phyloP scores from a whole-genome alignment of 768 basidiomycete genomes.

The Psilocybe cyanescens region DNA sequence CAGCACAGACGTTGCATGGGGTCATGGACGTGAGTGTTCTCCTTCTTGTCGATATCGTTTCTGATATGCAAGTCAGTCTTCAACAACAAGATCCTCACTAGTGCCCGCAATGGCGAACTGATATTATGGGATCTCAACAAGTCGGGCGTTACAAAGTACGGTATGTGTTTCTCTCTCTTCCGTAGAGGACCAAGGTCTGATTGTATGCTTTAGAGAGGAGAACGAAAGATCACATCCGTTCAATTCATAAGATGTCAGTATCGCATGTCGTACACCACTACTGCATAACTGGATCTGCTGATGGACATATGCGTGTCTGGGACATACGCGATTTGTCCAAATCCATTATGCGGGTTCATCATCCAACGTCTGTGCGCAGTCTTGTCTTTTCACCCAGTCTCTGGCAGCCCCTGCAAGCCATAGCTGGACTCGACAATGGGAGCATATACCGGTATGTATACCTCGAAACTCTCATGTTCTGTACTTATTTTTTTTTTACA shows the following conservation, averaged over 20 bases:
- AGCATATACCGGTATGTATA: constrained; percentile 62
- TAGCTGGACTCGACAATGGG: constrained; percentile 72
- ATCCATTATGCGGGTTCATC: constrained; percentile 72
- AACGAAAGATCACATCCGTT: constrained; percentile 70
- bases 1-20: constrained; percentile 84
- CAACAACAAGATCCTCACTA: constrained; percentile 78
- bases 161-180: constrained; percentile 39
- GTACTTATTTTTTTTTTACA: constrained; percentile 23
- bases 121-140: constrained; percentile 85
- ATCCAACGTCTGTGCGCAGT: constrained; percentile 69
- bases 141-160: constrained; percentile 67
- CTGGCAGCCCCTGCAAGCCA: constrained; percentile 68
- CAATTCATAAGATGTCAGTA: constrained; percentile 70
- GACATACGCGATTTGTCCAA: constrained; percentile 75
- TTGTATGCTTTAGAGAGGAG: constrained; percentile 52
- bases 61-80: constrained; percentile 48
- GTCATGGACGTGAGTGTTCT: constrained; percentile 56
- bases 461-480: background rate
- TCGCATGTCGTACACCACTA: constrained; percentile 72
- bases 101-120: constrained; percentile 80
- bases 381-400: constrained; percentile 71
- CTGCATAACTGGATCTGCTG: constrained; percentile 80
- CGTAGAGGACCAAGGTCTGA: background rate
- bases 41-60: background rate
- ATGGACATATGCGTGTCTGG: constrained; percentile 83